Base-by-base conservation (phyloP, 495 filamentous ascomycete species). In the Xylaria intraflava region DNA sequence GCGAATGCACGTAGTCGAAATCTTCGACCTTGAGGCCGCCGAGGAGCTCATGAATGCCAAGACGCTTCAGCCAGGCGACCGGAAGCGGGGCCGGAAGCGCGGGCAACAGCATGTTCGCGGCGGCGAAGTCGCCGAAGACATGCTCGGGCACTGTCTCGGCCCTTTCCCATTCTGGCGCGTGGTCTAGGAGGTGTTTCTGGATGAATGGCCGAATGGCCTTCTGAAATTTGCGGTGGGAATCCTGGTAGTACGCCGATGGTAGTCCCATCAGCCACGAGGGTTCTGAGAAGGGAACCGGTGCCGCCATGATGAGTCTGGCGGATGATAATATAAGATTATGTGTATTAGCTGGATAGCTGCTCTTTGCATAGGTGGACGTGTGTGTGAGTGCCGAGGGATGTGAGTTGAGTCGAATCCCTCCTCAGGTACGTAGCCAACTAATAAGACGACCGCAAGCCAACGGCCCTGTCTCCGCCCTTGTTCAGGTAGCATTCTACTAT, bases 11-110 rank as follows among this genome's bases (percentile, higher is more conserved):
- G 57, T 86, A 86, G 58, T 88, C 86, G 69, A 83, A 89, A 9
- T 89, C 84, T 59, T 88, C 85, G 6, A 89, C 82, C 56, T 81
- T 82, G 20, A 88, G 73, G 6, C 66, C 74, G n/a, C 83, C 84
- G 1, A 83, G 69, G 11, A 89, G 77, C 51, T 84, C 77, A 49
- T 81, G 67, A 42, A 90, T 81, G 2, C 83, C 84, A 24, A 85
- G 55, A 4, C 71, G 73, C 62, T 84, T 83, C 39, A 87, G 71
- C 83, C 83, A 85, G 36, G 73, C 72, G 14, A 86, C 78, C 0
- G 86, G 85, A 39, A 90, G 64, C 2, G 86, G 85, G 0, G 85
- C 75, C 0, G 84, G 80, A 46, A 89, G 72, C 30, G 75, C 80
- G 0, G 85, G 82, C 38, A 86, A 62, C 24, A 89, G 70, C 77